Evolutionary conservation across 352 stramenopile genomes (phyloP).

Genomic region (Phytophthora constricta): DNA sequence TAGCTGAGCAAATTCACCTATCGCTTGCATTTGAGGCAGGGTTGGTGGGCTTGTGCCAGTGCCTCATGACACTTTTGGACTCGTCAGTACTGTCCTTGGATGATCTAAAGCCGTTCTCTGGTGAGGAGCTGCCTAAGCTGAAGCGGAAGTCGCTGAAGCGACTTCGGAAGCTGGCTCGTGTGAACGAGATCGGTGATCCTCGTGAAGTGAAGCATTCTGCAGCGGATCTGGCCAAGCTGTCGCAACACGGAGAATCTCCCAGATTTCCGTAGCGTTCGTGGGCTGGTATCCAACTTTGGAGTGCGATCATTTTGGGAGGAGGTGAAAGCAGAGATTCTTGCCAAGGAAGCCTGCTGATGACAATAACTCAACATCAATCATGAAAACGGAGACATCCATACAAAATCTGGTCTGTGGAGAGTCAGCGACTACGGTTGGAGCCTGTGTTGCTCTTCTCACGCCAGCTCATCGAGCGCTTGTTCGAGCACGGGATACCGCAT

Average conservation of each 20-base stretch:
- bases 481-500: constrained; percentile 46
- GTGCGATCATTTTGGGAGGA: constrained; percentile 35
- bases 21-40: constrained; percentile 58
- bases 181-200: constrained; percentile 60
- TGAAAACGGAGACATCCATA: constrained; percentile 31
- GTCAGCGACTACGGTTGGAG: constrained; percentile 33
- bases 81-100: constrained; percentile 65
- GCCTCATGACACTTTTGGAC: constrained; percentile 60
- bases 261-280: constrained; percentile 63
- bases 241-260: constrained; percentile 47
- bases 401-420: constrained; percentile 20
- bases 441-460: constrained; percentile 58
- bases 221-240: constrained; percentile 55
- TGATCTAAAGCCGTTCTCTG: constrained; percentile 57
- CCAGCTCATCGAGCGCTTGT: constrained; percentile 66
- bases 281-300: constrained; percentile 53
- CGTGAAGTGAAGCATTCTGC: constrained; percentile 55
- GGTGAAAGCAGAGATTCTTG: constrained; percentile 26
- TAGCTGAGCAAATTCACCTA: constrained; percentile 36
- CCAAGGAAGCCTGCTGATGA: constrained; percentile 33
- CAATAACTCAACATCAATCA: too few species aligned
- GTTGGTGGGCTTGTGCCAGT: constrained; percentile 51
- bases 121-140: constrained; percentile 49
- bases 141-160: constrained; percentile 81
- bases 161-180: constrained; percentile 63